Base-by-base conservation (phyloP, 202 grass and related monocot species). In the Panicum virgatum region DNA sequence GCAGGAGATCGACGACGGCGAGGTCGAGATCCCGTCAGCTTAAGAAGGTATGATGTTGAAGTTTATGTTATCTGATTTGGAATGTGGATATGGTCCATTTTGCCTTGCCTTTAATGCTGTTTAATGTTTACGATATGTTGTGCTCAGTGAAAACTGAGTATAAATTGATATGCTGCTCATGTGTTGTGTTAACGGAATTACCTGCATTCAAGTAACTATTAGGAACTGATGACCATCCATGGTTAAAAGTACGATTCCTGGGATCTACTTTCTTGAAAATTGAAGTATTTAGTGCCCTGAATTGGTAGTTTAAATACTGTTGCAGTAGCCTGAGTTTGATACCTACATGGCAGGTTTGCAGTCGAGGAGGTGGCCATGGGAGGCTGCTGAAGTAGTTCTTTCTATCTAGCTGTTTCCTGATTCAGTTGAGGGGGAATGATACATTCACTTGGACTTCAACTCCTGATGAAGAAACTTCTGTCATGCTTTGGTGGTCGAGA, bases 21-120 rank as follows among this genome's bases (percentile, higher is more conserved):
- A 96, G 69, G 90, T 96, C 3, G 90, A 96, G 66, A 67, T 96
- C 56, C 90, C 93, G 20, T 88, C 82, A 12, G 88, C 88, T 67
- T 96, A 61, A 85, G 47, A 73, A 73, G 69, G 69, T 72, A 53
- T 53, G 8, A 3, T 73, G 30, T 15, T 12, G 1, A 72, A 51
- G 10, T 52, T 52, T n/a, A 34, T 34, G 45, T 72, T 72, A 10
- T 51, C 18, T n/a, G 15, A 36, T 72, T 72, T 52, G 27, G 16
- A 6, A 50, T 50, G 9, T 30, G 4, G 25, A 71, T 51, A 71
- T 51, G 23, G 19, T 6, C 7, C 69, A 36, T 72, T 52, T 72
- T 5, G 23, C 4, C 13, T 30, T 12, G 13, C 4, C 25, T 22
- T 46, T 69, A 34, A 34, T 53, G 16, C 5, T 34, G 32, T 52